Evolutionary conservation across 2,329 filamentous ascomycete species (phyloP), one percentile per base, ranked within the genome.

Genomic region (Cytospora chrysosperma): DNA sequence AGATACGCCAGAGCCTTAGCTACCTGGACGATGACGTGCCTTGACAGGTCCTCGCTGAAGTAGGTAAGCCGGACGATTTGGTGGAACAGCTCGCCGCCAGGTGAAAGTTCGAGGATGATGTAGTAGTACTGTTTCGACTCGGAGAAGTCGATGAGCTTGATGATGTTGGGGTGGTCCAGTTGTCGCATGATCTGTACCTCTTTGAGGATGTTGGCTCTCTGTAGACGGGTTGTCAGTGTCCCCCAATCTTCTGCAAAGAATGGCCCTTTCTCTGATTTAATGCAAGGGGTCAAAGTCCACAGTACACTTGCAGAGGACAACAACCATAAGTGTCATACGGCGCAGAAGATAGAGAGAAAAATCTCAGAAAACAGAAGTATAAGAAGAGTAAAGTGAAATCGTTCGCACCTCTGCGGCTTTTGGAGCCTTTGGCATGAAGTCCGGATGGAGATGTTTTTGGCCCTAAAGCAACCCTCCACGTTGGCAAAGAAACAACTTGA

Each of bases 181-280:
- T 96, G 91, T 68, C 93, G 92, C 94, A 99, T 99, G 70, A 99
- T 99, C 72, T 97, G 92, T 17, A 99, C 95, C 77, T 99, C 95
- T 79, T 99, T 99, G 66, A 99, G 81, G 69, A 99, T 98, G 73
- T 98, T 99, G 68, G 94, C 92, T 79, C 95, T 86, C 95, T 99
- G 76, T 68, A 68, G 63, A 68, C 65, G 28, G 9, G 4, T 67
- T 56, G 70, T 78, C 71, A 77, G 72, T 64, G n/a, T 24, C n/a
- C 21, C 43, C 43, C 10, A 47, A 61, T 21, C 32, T 13, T 21
- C 19, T 56, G 59, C 32, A 51, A 47, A 5, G 12, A 13, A 37
- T 19, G 6, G 40, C n/a, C 43, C 34, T 7, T 37, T 34, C 8
- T 37, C 19, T 17, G 43, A n/a, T 50, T 12, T 10, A 27, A 9